These are phyloP conservation scores for Trypanosoma scelopori DNA, from an alignment of 208 protist species.

Conservation along the genomic window DNA sequence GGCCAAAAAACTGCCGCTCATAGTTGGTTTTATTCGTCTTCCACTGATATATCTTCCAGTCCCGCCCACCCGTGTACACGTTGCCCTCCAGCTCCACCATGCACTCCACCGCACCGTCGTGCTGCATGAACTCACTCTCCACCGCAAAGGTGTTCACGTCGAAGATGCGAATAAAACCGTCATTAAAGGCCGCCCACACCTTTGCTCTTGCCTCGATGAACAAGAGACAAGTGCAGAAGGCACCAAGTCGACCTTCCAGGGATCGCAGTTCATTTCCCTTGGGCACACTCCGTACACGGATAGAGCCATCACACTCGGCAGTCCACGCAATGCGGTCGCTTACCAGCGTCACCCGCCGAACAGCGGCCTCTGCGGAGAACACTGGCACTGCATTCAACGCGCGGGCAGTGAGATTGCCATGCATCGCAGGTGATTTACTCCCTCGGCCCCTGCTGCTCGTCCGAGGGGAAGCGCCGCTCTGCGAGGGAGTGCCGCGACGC, in stretches of 20 bases:
- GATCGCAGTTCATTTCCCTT: conserved; percentile 60
- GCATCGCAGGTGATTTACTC: too few relatives aligned
- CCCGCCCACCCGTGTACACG: conserved; percentile 74
- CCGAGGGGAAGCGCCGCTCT: too few relatives aligned
- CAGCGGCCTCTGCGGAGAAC: conserved; percentile 47
- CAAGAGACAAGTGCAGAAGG: conserved; percentile 63
- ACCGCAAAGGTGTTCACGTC: conserved; percentile 40
- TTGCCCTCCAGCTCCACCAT: conserved; percentile 46
- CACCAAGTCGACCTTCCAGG: conserved; percentile 42
- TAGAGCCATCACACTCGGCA: conserved; percentile 60
- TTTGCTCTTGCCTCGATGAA: conserved; percentile 41
- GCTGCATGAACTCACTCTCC: conserved; percentile 36
- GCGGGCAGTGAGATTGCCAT: not conserved
- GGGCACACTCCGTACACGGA: conserved; percentile 64
- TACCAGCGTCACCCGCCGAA: conserved; percentile 49
- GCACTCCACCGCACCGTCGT: conserved; percentile 30
- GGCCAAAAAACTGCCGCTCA: conserved; percentile 58
- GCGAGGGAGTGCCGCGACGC: not conserved
- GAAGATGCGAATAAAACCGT: conserved; percentile 81
- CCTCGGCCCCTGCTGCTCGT: too few relatives aligned
- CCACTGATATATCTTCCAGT: conserved; percentile 83
- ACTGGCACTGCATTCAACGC: conserved; percentile 72
- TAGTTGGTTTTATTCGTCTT: conserved; percentile 29
- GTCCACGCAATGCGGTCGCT: conserved; percentile 79
- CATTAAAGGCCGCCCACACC: conserved; percentile 77